phyloP scores from a whole-genome alignment of 352 stramenopile genomes.

The Globisporangium nunn region DNA sequence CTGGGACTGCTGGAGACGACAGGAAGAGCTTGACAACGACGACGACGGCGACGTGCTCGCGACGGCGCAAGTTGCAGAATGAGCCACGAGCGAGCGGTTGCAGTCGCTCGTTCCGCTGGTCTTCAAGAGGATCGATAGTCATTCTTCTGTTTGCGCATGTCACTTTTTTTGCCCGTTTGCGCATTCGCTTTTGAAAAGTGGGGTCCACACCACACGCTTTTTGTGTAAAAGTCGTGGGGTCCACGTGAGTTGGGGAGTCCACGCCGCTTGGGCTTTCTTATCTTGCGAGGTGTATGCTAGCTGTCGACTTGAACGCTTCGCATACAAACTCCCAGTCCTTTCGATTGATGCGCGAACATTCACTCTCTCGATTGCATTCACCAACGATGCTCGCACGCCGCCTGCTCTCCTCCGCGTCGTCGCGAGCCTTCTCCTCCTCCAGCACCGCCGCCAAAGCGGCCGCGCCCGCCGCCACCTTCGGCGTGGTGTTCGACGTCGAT shows the following conservation, averaged over 20 bases:
- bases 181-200: neutral
- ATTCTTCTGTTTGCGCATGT: neutral
- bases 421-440: neutral
- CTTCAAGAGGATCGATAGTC: neutral
- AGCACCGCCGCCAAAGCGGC: no score
- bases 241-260: neutral
- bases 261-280: neutral
- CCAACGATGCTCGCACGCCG: neutral
- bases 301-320: neutral
- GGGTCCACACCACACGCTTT: no score
- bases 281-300: neutral
- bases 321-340: neutral
- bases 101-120: neutral
- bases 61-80: conserved; percentile 10
- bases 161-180: neutral
- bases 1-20: no score
- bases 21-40: no score
- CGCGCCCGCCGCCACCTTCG: conserved; percentile 31
- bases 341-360: neutral
- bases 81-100: neutral
- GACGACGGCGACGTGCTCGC: neutral
- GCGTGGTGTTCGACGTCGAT: conserved; percentile 81
- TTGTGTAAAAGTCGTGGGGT: neutral
- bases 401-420: neutral
- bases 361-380: no score